Base-by-base conservation (phyloP, 768 basidiomycete genomes). In the Russula sp. region DNA sequence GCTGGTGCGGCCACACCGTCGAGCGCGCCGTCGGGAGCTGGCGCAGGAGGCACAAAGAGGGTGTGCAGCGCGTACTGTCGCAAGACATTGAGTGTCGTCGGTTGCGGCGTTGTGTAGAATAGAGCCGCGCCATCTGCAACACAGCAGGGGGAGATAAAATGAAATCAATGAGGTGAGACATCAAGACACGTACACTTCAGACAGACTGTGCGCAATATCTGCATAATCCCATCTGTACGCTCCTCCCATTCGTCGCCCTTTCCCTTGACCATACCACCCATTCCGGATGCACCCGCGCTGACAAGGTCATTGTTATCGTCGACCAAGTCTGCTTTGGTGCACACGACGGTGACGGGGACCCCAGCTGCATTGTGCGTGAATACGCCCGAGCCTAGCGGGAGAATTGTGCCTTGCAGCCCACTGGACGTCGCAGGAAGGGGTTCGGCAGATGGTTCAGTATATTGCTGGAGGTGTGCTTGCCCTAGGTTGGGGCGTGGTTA, bases 211-310 rank as follows among this genome's bases (percentile, higher is more conserved):
- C 97, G 82, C 54, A 99, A 79, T n/a, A 91, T 84, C 69, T 98
- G 96, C 86, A 97, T 96, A 5, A 98, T 78, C 43, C 89, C 88
- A 70, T 99, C 97, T 45, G 93, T 95, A 68, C 88, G 79, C 73
- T 99, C 97, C 73, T 99, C 97, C 90, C 90, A 93, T 68, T 91
- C 89, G 10, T 85, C 88, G 1, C 92, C 91, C 71, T 93, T 93
- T 3, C 90, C 90, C 73, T 92, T 93, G 4, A 93, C 87, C 88
- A 93, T 90, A 14, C 86, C 87, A 25, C 90, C 89, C 85, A 93
- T 92, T 0, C 89, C 90, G 0, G 88, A 82, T 1, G 87, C 76
- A 42, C 92, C 92, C 0, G 77, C 76, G 6, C 84, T 85, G 18
- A 81, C 83, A 59, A 86, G 78, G 68, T 90, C 88, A 67, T 79